Percentiles rank a stretch among this genome's conserved stretches.
These are phyloP conservation scores for Penicillium longicatenatum DNA, from an alignment of 495 filamentous ascomycete genomes.

Conservation along the genomic window DNA sequence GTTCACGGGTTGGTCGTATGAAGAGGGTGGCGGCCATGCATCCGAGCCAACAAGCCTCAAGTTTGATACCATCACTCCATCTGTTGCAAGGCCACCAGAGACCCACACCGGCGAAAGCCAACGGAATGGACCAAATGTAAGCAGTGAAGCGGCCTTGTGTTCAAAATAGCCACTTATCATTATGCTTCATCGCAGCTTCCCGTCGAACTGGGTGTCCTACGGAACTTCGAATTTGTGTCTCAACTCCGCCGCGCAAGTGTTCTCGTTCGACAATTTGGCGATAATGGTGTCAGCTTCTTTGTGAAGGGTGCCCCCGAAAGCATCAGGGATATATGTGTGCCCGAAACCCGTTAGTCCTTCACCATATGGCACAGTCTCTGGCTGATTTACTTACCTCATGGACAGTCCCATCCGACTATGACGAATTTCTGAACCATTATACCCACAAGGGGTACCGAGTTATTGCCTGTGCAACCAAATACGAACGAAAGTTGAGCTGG, in stretches of 20 bases:
- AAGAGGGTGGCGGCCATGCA: conserved; percentile 67
- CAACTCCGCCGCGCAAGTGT: conserved; percentile 93
- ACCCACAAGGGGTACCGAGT: conserved; percentile 95
- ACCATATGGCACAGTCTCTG: background rate
- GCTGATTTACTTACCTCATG: conserved; percentile 12
- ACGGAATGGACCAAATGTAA: conserved; percentile 31
- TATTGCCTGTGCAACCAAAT: conserved; percentile 93
- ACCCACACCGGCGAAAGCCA: conserved; percentile 10
- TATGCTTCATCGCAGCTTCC: conserved; percentile 26
- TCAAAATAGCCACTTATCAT: conserved; percentile 1
- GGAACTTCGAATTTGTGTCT: conserved; percentile 94
- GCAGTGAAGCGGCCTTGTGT: background rate
- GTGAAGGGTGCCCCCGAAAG: conserved; percentile 98
- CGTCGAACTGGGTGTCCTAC: conserved; percentile 83
- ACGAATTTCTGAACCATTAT: conserved; percentile 83
- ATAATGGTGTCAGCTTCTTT: conserved; percentile 76
- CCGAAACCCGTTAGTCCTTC: conserved; percentile 65
- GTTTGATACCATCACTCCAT: conserved; percentile 68
- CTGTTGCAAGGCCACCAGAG: conserved; percentile 75
- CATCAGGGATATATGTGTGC: conserved; percentile 86
- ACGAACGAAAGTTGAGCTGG: conserved; percentile 84
- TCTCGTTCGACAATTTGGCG: conserved; percentile 82
- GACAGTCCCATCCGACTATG: conserved; percentile 84
- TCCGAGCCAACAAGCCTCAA: conserved; percentile 58
- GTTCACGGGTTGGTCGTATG: conserved; percentile 90